These are phyloP conservation scores for Phialophora expanda DNA, from an alignment of 2,329 filamentous ascomycete genomes.

Conservation along the genomic window DNA sequence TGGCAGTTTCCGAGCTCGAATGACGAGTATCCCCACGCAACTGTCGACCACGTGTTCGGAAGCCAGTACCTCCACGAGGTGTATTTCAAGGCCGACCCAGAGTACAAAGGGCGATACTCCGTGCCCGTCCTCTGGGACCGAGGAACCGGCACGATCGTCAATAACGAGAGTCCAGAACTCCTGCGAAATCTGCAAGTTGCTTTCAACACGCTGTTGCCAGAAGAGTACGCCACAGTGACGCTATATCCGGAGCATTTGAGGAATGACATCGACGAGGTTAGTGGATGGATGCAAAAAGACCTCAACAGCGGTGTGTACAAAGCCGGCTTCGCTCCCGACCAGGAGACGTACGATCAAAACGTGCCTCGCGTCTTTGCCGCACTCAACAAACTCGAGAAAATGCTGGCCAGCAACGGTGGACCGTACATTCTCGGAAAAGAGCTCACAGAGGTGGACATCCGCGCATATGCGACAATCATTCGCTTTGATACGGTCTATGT, in stretches of 20 bases:
- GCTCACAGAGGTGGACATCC: slow-evolving; percentile 65
- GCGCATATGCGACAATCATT: slow-evolving; percentile 63
- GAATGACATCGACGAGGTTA: slow-evolving; percentile 58
- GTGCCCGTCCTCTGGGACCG: slow-evolving; percentile 69
- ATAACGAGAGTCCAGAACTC: slow-evolving; percentile 66
- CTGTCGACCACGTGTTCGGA: slow-evolving; percentile 64
- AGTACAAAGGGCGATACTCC: slow-evolving; percentile 65
- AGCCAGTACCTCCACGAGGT: slow-evolving; percentile 65
- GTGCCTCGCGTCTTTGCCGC: slow-evolving; percentile 63
- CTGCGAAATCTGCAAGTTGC: slow-evolving; percentile 63
- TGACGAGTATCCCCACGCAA: slow-evolving; percentile 63
- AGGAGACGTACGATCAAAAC: slow-evolving; percentile 61
- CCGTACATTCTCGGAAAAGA: slow-evolving; percentile 62
- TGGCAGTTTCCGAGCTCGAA: slow-evolving; percentile 63
- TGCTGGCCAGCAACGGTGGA: slow-evolving; percentile 54
- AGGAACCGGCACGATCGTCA: slow-evolving; percentile 61
- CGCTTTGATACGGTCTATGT: slow-evolving; percentile 67
- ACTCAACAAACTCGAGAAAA: slow-evolving; percentile 63
- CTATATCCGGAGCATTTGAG: slow-evolving; percentile 61
- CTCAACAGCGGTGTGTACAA: slow-evolving; percentile 67
- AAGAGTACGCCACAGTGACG: slow-evolving; percentile 50
- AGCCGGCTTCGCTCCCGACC: slow-evolving; percentile 63
- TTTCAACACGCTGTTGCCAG: slow-evolving; percentile 58
- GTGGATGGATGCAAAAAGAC: slow-evolving; percentile 60
- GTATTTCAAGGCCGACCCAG: slow-evolving; percentile 65